Conservation (phyloP, 495 filamentous ascomycete species). For the Podospora didyma region DNA sequence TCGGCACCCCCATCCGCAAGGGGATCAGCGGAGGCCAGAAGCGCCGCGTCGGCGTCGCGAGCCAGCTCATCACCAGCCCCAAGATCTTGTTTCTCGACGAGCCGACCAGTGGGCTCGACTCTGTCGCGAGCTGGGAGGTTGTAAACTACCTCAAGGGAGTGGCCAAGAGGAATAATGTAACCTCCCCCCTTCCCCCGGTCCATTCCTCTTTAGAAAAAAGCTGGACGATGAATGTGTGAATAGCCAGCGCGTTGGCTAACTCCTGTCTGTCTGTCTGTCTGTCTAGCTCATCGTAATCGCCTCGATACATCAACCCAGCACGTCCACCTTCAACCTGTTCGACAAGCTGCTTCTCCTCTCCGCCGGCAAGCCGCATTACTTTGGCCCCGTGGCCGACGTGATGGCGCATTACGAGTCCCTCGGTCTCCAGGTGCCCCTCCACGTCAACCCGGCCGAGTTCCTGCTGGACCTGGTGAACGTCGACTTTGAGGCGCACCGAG, state of each 20-base stretch:
- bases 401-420: conserved; percentile 54
- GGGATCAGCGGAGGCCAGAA: conserved; percentile 81
- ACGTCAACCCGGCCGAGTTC: conserved; percentile 76
- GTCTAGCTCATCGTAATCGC: conserved; percentile 63
- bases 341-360: conserved; percentile 75
- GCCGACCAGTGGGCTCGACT: conserved; percentile 76
- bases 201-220: conserved; percentile 35
- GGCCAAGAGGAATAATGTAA: conserved; percentile 61
- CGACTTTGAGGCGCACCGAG: conserved; percentile 56
- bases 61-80: conserved; percentile 73
- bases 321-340: conserved; percentile 70
- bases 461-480: conserved; percentile 70
- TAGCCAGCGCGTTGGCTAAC: too few species aligned
- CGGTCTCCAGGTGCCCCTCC: conserved; percentile 55
- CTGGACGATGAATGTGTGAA: too few species aligned
- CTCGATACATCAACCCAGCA: conserved; percentile 79
- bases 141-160: conserved; percentile 72
- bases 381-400: conserved; percentile 52
- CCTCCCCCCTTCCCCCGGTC: conserved; percentile 43
- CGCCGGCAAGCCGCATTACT: conserved; percentile 63
- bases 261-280: too few species aligned
- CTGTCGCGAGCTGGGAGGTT: conserved; percentile 76
- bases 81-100: conserved; percentile 80
- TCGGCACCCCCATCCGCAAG: conserved; percentile 76
- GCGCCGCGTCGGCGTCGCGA: conserved; percentile 69